Base-by-base conservation (phyloP, 805 yeast genomes). In the Suhomyces tanzawaensis region DNA sequence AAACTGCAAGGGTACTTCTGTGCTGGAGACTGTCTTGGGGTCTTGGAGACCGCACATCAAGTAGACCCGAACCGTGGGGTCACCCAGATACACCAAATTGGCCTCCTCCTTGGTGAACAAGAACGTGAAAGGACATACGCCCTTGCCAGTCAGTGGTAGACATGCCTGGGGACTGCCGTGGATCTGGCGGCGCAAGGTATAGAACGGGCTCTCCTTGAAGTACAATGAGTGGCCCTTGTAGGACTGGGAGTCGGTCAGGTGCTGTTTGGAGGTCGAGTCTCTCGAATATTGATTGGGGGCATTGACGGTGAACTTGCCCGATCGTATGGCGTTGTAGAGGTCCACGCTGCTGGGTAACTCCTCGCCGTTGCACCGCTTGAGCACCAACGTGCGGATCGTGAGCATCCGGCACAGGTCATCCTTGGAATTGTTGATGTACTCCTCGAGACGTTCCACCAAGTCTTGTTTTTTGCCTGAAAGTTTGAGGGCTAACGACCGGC, bases 391-490 rank as follows among this genome's bases (percentile, higher is more conserved):
- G 23, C 69, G 62, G 12, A 77, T 54, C 1, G 81, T 71, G 30
- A 66, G 53, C 18, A 79, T 56, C 37, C 76, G 61, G 32, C 71
- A 66, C 4, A 55, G 49, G 37, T 72, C 76, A 15, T 64, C 57
- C n/a, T 54, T 49, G 3, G 64, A 52, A 23, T 53, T 49, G 26
- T 22, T 79, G 29, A 80, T 46, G 46, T 64, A 73, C n/a, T 59
- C 62, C 34, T 62, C 53, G 5, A 86, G 57, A 23, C 88, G 66
- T 24, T 76, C 79, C 37, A 72, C 72, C 11, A 85, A 58, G 23
- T 76, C 82, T 15, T 72, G 71, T 57, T 86, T 87, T 26, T 79
- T 63, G 1, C 93, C 95, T 4, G 71, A 51, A 7, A 64, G 49
- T 2, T 77, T 58, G 14, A 82, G 57, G 2, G 74, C 72, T 13